Evolutionary conservation across 257 asterid species (phyloP).

Genomic region (Solanum ossicruentum): DNA sequence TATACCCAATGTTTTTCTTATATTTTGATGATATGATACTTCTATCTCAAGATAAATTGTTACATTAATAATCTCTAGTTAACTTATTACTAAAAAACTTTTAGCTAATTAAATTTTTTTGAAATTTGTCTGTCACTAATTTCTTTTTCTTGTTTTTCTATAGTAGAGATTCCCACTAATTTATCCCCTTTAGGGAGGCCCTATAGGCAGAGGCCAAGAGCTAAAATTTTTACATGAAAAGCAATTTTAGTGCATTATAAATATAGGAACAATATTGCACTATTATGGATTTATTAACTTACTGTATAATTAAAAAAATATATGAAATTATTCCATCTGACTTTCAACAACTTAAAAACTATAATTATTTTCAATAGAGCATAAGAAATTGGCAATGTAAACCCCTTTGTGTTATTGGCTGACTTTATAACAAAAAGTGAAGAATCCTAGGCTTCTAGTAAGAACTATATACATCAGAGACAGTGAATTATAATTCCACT

Average conservation of each 20-base stretch:
- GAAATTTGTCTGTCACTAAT: too few relatives aligned
- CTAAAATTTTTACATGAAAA: not conserved
- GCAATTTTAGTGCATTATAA: not conserved
- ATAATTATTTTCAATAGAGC: not conserved
- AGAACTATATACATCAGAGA: not conserved
- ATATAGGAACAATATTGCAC: not conserved
- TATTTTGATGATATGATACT: too few relatives aligned
- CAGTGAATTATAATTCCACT: not conserved
- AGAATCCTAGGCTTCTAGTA: not conserved
- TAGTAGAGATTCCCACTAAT: not conserved
- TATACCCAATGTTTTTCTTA: too few relatives aligned
- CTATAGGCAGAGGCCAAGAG: not conserved
- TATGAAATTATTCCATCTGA: not conserved
- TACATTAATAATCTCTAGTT: too few relatives aligned
- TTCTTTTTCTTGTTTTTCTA: not conserved
- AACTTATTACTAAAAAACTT: too few relatives aligned
- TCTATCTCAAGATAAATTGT: too few relatives aligned
- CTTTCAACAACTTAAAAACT: not conserved
- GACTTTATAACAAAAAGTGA: not conserved
- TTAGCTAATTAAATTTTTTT: too few relatives aligned
- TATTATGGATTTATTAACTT: not conserved
- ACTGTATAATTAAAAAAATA: not conserved
- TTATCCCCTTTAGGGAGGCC: not conserved
- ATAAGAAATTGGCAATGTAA: not conserved
- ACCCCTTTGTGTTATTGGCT: not conserved